Percentiles rank a stretch among this genome's conserved stretches.
phyloP scores from a whole-genome alignment of 176 grass and related monocot genomes.

The Aegilops longissima region DNA sequence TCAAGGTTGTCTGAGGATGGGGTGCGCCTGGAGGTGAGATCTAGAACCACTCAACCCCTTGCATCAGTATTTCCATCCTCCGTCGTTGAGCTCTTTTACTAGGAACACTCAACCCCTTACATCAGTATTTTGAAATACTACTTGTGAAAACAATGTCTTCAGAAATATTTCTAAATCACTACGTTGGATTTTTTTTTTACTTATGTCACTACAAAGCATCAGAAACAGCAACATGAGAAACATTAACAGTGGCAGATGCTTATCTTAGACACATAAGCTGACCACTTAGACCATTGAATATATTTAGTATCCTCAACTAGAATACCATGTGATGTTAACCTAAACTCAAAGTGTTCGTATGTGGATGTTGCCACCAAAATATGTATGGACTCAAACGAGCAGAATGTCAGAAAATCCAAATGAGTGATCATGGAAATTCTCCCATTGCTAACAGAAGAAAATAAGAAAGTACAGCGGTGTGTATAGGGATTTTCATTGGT shows the following conservation, averaged over 20 bases:
- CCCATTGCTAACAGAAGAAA: neutral
- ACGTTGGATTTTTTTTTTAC: neutral
- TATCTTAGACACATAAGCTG: slow-evolving; percentile 1
- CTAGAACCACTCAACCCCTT: too few relatives aligned
- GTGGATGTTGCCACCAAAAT: neutral
- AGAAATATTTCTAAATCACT: slow-evolving; percentile 4
- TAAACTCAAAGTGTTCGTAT: neutral
- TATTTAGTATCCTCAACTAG: neutral
- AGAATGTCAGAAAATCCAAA: neutral
- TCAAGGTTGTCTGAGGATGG: too few relatives aligned
- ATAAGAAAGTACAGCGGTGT: neutral
- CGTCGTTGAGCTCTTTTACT: too few relatives aligned
- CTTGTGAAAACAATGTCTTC: neutral
- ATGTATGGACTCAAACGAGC: neutral
- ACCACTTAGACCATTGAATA: neutral
- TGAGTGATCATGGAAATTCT: too few relatives aligned
- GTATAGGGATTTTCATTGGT: neutral
- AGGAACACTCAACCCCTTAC: too few relatives aligned
- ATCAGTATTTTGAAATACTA: neutral
- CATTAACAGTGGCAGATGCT: neutral
- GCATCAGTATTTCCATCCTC: too few relatives aligned
- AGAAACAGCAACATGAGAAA: neutral
- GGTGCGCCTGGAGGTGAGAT: too few relatives aligned
- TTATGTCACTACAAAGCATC: neutral
- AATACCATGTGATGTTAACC: slow-evolving; percentile 1